Evolutionary conservation across 805 yeast species (phyloP), one percentile per base, ranked within the genome.

Genomic region (Kodamaea jinghongensis): DNA sequence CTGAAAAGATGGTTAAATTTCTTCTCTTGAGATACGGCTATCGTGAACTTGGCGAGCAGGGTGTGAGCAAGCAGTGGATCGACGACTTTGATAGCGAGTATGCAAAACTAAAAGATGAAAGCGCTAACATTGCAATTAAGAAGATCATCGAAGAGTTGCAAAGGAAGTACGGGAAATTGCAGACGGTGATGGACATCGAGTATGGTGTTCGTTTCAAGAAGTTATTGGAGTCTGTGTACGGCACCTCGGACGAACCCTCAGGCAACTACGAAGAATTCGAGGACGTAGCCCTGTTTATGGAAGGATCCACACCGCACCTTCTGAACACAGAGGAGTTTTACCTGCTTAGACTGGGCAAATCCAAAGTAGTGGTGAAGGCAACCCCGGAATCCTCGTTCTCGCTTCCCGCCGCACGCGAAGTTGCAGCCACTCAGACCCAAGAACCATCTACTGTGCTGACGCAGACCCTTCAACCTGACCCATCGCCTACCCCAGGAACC

Each of bases 21-120:
- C 38, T 55, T 8, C 38, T 55, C 10, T 41, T 46, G 10, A 55
- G 51, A 34, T 54, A 55, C 31, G 56, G 55, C 6, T 48, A 48
- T 31, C 42, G 45, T 12, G 20, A 31, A 3, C 14, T 26, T 8
- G 36, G 13, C 15, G 14, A 17, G n/a, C 14, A 47, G 2, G 39
- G 34, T 14, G 31, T 45, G 17, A 9, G 34, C 5, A 36, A 36
- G 20, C 40, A 31, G 6, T 36, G 46, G 13, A 39, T 44, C 23
- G 20, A 26, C 6, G 39, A 44, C 7, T 49, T 52, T 37, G 51
- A 52, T 30, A 42, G 44, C 17, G 17, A 17, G 16, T 35, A 28
- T 17, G 10, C 7, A 11, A 28, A 20, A 15, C 15, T 16, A 12
- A 14, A 22, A 8, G 25, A 34, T n/a, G 30, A 35, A 11, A 26